phyloP scores from a whole-genome alignment of 305 asterid genomes.

The Fraxinus angustifolia region DNA sequence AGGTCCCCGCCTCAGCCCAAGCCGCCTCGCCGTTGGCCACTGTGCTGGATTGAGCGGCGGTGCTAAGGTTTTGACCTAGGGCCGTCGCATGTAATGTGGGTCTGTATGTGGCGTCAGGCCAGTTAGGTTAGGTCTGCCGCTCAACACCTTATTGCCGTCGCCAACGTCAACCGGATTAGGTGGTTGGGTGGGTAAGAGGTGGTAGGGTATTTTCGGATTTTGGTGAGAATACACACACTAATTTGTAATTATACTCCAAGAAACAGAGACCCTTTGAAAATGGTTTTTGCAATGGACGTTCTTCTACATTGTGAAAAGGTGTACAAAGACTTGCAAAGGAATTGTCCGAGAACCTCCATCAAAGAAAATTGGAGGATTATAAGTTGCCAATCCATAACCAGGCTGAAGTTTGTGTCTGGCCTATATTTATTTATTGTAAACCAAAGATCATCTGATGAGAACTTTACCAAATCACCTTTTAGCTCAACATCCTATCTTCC shows the following conservation, averaged over 20 bases:
- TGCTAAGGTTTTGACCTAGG: no score
- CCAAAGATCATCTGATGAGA: not conserved
- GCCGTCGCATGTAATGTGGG: no score
- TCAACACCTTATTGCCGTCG: no score
- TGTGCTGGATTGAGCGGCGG: no score
- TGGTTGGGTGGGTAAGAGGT: no score
- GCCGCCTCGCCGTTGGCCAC: no score
- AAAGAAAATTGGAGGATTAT: not conserved
- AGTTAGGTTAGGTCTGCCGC: no score
- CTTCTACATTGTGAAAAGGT: not conserved
- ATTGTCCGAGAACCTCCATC: not conserved
- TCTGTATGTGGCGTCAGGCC: no score
- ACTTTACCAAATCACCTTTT: not conserved
- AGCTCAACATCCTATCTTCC: not conserved
- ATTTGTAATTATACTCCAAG: constrained; percentile 8
- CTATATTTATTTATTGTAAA: not conserved
- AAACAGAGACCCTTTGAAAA: not conserved
- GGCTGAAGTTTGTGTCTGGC: not conserved
- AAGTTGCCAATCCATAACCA: not conserved
- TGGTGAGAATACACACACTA: not conserved
- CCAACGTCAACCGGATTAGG: no score
- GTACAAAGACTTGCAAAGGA: not conserved
- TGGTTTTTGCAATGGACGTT: not conserved
- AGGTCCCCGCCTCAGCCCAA: no score
- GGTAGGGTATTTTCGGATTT: no score